phyloP scores from a whole-genome alignment of 2,329 filamentous ascomycete species.

The Lecanicillium sp. region DNA sequence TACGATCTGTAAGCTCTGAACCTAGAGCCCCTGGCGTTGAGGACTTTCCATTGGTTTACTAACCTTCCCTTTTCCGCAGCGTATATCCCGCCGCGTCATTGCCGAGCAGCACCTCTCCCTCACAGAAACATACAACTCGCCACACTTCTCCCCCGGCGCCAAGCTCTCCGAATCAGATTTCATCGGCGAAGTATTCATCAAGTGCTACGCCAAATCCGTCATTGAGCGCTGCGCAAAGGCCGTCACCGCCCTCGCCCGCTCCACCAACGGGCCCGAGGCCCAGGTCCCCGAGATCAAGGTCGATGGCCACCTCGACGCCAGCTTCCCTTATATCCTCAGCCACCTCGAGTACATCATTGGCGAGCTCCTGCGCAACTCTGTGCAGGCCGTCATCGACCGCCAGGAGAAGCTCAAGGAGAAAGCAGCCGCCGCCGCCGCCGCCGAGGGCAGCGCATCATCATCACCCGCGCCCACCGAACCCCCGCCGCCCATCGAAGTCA shows the following conservation, averaged over 20 bases:
- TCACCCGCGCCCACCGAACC: slow-evolving; percentile 17
- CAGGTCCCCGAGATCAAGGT: slow-evolving; percentile 75
- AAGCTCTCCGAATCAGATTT: slow-evolving; percentile 70
- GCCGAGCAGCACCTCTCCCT: slow-evolving; percentile 94
- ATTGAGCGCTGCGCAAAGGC: slow-evolving; percentile 75
- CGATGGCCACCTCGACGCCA: slow-evolving; percentile 78
- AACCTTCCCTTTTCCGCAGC: slow-evolving; percentile 47
- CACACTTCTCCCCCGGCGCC: slow-evolving; percentile 79
- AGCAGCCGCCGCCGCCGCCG: slow-evolving; percentile 41
- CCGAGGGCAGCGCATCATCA: too few species aligned
- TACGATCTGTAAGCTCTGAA: slow-evolving; percentile 77
- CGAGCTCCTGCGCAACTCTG: slow-evolving; percentile 88
- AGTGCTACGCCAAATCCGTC: slow-evolving; percentile 84
- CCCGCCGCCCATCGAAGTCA: slow-evolving; percentile 82
- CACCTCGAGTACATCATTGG: slow-evolving; percentile 97
- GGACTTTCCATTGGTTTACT: too few species aligned
- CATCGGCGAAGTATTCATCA: slow-evolving; percentile 91
- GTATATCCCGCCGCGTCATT: slow-evolving; percentile 92
- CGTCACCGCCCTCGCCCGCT: slow-evolving; percentile 64
- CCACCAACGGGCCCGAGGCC: slow-evolving; percentile 64
- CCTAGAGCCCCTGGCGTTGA: too few species aligned
- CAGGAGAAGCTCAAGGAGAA: slow-evolving; percentile 36
- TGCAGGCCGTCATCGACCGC: slow-evolving; percentile 83
- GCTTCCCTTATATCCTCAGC: slow-evolving; percentile 91
- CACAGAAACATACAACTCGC: slow-evolving; percentile 86